Evolutionary conservation across 441 rosid genomes (phyloP).

Genomic region (Pelargonium cotyledonis): DNA sequence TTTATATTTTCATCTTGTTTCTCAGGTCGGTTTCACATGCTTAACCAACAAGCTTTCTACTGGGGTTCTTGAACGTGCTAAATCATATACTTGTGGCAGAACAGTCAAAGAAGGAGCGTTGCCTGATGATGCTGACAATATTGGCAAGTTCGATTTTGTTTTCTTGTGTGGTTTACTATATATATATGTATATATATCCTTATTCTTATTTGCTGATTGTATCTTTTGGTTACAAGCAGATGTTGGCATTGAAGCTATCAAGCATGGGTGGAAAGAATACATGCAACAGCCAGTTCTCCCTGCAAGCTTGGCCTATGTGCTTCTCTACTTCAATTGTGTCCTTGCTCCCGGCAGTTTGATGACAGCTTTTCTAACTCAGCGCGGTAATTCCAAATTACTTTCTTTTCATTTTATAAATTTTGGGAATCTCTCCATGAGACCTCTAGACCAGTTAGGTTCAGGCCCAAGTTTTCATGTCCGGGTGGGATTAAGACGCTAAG

Average conservation of each 20-base stretch:
- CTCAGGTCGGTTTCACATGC: constrained; percentile 62
- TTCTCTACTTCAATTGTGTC: constrained; percentile 75
- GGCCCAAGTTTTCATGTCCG: no score
- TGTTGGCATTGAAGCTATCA: constrained; percentile 64
- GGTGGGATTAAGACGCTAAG: no score
- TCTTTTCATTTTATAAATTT: neutral
- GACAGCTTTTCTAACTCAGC: constrained; percentile 91
- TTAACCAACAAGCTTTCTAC: constrained; percentile 72
- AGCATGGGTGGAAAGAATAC: constrained; percentile 92
- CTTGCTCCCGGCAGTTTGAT: constrained; percentile 88
- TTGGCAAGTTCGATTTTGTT: constrained; percentile 34
- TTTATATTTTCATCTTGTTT: constrained; percentile 14
- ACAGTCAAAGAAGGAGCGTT: constrained; percentile 24
- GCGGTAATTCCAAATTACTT: constrained; percentile 37
- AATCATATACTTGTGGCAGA: constrained; percentile 43
- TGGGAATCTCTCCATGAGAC: neutral
- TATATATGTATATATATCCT: neutral
- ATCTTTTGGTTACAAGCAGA: constrained; percentile 28
- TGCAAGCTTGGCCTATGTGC: constrained; percentile 88
- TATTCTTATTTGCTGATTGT: constrained; percentile 11
- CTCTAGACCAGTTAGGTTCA: no score
- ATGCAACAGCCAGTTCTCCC: constrained; percentile 88
- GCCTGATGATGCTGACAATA: constrained; percentile 30
- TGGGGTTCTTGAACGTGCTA: constrained; percentile 83
- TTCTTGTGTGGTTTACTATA: neutral